Percentiles rank a stretch among this genome's conserved stretches.
Conservation (phyloP, 2,329 filamentous ascomycete species). For the Sordariomycetes sp. region DNA sequence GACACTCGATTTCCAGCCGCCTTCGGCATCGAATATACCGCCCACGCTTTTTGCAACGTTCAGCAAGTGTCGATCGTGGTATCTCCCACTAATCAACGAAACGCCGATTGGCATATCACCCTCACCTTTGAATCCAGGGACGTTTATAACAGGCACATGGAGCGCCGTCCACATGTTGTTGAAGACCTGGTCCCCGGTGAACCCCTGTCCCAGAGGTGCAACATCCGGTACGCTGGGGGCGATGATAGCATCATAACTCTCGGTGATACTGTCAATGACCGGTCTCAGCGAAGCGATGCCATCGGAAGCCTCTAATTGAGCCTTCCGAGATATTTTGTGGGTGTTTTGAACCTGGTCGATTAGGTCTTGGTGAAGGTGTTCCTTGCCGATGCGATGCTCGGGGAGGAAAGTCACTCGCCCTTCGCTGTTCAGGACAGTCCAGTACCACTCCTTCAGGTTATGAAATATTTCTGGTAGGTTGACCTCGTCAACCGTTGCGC, state of each 20-base stretch:
- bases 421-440: slow-evolving; percentile 38
- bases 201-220: slow-evolving; percentile 41
- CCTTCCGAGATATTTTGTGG: slow-evolving; percentile 19
- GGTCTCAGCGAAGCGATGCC: slow-evolving; percentile 42
- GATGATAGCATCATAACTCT: slow-evolving; percentile 43
- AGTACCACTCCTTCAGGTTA: slow-evolving; percentile 41
- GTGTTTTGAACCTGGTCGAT: slow-evolving; percentile 36
- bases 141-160: slow-evolving; percentile 54
- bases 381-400: slow-evolving; percentile 39
- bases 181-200: slow-evolving; percentile 45
- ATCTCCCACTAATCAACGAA: slow-evolving; percentile 39
- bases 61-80: slow-evolving; percentile 33
- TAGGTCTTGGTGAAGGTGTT: slow-evolving; percentile 34
- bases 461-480: slow-evolving; percentile 39
- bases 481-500: slow-evolving; percentile 48
- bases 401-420: slow-evolving; percentile 42
- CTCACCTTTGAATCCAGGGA: slow-evolving; percentile 50
- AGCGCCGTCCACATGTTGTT: slow-evolving; percentile 34
- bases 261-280: slow-evolving; percentile 41
- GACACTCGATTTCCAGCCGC: slow-evolving; percentile 26
- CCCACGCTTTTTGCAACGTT: slow-evolving; percentile 28
- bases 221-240: slow-evolving; percentile 51
- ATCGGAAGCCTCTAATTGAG: slow-evolving; percentile 44
- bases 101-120: slow-evolving; percentile 50
- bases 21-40: slow-evolving; percentile 20